Evolutionary conservation across 306 rosid species (phyloP).

Genomic region (Rosa chinensis): DNA sequence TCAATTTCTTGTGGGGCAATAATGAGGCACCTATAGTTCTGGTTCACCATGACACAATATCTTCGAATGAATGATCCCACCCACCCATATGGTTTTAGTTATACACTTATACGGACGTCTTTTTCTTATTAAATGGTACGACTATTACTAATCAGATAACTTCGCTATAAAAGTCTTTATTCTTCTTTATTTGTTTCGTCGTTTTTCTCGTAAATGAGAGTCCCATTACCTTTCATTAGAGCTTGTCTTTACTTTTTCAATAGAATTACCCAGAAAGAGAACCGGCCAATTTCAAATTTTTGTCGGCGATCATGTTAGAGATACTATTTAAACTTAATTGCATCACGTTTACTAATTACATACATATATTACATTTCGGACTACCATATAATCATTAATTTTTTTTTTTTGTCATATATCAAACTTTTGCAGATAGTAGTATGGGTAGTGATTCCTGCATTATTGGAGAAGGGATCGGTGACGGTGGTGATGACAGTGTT

Average conservation of each 20-base stretch:
- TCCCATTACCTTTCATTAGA: background rate
- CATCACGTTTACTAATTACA: background rate
- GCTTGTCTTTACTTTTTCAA: background rate
- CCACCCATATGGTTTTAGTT: background rate
- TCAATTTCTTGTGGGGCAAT: background rate
- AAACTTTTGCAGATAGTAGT: slow-evolving; percentile 54
- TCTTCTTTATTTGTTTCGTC: background rate
- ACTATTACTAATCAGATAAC: background rate
- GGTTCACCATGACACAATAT: background rate
- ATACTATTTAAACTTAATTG: background rate
- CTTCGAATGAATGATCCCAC: background rate
- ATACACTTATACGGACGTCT: background rate
- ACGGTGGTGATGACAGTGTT: slow-evolving; percentile 72
- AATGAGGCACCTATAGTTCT: background rate
- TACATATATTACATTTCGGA: background rate
- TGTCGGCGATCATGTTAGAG: background rate
- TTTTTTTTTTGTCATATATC: background rate
- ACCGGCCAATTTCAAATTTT: background rate
- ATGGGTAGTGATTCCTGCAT: slow-evolving; percentile 71
- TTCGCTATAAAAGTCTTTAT: background rate
- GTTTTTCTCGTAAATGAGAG: background rate
- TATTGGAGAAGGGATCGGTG: slow-evolving; percentile 63
- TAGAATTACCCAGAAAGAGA: background rate
- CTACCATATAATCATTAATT: background rate
- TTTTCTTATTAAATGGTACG: background rate